These are phyloP conservation scores for Epichloe elymi DNA, from an alignment of 2,329 filamentous ascomycete genomes.

Conservation along the genomic window DNA sequence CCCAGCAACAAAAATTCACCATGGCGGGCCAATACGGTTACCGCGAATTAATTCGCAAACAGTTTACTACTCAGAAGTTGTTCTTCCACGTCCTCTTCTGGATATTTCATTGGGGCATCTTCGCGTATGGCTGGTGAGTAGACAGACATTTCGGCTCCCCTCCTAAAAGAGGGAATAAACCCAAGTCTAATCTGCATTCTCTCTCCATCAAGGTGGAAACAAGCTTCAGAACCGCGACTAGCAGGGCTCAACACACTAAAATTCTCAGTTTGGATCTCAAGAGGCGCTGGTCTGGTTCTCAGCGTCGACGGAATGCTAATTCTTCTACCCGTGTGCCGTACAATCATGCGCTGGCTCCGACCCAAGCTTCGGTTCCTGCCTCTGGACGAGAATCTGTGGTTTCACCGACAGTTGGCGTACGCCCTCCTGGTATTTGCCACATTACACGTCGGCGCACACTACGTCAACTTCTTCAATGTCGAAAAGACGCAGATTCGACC, in stretches of 20 bases:
- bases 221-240: conserved; percentile 53
- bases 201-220: conserved; percentile 55
- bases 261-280: conserved; percentile 91
- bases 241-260: conserved; percentile 66
- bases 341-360: conserved; percentile 68
- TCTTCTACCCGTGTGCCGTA: conserved; percentile 87
- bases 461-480: conserved; percentile 98
- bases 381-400: conserved; percentile 94
- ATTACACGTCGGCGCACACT: conserved; percentile 68
- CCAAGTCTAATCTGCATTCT: background rate
- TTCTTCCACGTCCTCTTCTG: conserved; percentile 74
- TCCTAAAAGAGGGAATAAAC: background rate
- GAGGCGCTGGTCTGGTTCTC: conserved; percentile 79
- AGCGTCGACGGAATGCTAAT: conserved; percentile 79
- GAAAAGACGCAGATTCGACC: conserved; percentile 73
- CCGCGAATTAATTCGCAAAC: conserved; percentile 39
- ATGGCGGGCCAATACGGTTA: conserved; percentile 30
- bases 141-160: background rate
- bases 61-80: conserved; percentile 58
- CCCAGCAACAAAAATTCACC: background rate
- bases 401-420: conserved; percentile 91
- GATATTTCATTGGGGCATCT: conserved; percentile 64
- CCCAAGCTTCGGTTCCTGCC: conserved; percentile 82
- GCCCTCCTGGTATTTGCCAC: conserved; percentile 70
- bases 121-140: conserved; percentile 71